Conservation (phyloP, 495 filamentous ascomycete species). For the Penicillium ochrochloron region DNA sequence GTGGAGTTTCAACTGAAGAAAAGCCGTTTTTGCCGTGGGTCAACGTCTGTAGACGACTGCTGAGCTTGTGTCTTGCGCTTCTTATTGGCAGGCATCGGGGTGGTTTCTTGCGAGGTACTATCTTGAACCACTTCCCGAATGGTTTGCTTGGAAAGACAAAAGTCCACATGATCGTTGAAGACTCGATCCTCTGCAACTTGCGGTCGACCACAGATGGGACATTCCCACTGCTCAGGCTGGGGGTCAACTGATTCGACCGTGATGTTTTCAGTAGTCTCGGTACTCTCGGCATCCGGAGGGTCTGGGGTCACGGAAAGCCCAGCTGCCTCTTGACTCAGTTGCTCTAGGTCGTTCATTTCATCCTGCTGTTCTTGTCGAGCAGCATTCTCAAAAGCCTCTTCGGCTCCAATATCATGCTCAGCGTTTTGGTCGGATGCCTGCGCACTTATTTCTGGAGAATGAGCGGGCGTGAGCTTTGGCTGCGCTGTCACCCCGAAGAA, state of each 20-base stretch:
- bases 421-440: conserved; percentile 11
- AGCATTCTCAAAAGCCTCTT: conserved; percentile 69
- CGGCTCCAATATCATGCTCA: conserved; percentile 71
- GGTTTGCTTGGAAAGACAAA: conserved; percentile 82
- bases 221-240: conserved; percentile 69
- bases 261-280: background rate
- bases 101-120: conserved; percentile 23
- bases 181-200: conserved; percentile 73
- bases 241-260: conserved; percentile 7
- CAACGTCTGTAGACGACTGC: conserved; percentile 15
- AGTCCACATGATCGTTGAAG: conserved; percentile 95
- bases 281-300: background rate
- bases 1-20: conserved; percentile 39
- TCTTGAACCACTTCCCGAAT: conserved; percentile 80
- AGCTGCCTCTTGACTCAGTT: conserved; percentile 62
- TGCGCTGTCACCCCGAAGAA: conserved; percentile 71
- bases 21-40: conserved; percentile 45
- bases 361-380: conserved; percentile 67
- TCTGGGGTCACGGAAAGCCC: conserved; percentile 12
- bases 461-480: conserved; percentile 21
- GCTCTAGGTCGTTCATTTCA: conserved; percentile 66
- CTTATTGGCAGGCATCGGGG: conserved; percentile 15
- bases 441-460: background rate
- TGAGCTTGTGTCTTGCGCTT: conserved; percentile 39
- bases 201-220: conserved; percentile 80